Percentiles rank a stretch among this genome's conserved stretches.
Evolutionary conservation across 164 flowering plant genomes (phyloP).

Genomic region (Pachysandra terminalis): DNA sequence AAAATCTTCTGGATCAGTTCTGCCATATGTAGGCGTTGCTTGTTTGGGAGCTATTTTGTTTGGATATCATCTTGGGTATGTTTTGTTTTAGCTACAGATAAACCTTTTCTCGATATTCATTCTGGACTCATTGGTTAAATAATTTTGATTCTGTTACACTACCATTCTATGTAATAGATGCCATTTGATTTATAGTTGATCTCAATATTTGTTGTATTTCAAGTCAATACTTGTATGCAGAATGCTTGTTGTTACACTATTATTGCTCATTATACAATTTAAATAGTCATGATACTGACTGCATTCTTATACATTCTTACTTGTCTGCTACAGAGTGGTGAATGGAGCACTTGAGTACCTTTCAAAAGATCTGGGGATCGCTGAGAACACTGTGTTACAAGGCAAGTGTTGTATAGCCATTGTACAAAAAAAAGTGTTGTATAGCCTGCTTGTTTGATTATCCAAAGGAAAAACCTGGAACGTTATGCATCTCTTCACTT

Average conservation of each 20-base stretch:
- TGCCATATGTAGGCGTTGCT: constrained; percentile 95
- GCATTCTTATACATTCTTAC: background rate
- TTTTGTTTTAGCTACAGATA: background rate
- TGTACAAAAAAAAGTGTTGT: no score
- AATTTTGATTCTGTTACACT: background rate
- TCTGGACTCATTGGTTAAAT: background rate
- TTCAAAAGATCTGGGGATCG: constrained; percentile 88
- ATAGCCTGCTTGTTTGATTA: background rate
- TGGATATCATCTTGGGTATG: constrained; percentile 97
- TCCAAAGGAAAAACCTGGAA: background rate
- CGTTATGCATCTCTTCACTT: background rate
- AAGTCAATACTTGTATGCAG: background rate
- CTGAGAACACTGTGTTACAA: constrained; percentile 77
- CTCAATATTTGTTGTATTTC: background rate
- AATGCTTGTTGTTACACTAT: background rate
- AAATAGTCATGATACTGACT: background rate
- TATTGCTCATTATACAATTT: background rate
- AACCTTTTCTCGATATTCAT: background rate
- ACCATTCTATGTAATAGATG: background rate
- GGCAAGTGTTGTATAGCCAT: constrained; percentile 45
- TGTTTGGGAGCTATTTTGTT: constrained; percentile 92
- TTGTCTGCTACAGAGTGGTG: constrained; percentile 69
- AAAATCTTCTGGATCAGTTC: constrained; percentile 76
- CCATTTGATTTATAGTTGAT: no score
- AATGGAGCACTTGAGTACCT: constrained; percentile 99